phyloP scores from a whole-genome alignment of 2,329 filamentous ascomycete genomes.

The Basipetospora chlamydospora region DNA sequence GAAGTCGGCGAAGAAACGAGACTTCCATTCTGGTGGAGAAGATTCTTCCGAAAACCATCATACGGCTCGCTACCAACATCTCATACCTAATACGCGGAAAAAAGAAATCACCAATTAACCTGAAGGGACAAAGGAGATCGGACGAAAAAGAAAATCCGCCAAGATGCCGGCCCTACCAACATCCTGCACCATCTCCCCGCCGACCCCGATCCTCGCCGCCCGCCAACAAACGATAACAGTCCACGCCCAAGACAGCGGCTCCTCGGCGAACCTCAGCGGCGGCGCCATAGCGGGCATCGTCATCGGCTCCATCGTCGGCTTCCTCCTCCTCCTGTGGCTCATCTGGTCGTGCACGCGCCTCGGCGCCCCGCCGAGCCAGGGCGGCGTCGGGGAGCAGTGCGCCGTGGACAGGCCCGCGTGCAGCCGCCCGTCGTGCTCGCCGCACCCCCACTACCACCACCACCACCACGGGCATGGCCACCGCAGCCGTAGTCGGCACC shows the following conservation, averaged over 20 bases:
- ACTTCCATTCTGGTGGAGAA: too few species aligned
- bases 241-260: background rate
- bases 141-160: too few species aligned
- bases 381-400: background rate
- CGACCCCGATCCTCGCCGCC: background rate
- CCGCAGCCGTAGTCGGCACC: background rate
- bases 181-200: background rate
- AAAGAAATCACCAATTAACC: too few species aligned
- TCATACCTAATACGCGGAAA: too few species aligned
- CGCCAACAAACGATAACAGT: background rate
- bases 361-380: slow-evolving; percentile 17
- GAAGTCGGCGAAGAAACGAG: too few species aligned
- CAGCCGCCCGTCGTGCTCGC: background rate
- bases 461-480: background rate
- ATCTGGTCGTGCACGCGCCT: slow-evolving; percentile 28
- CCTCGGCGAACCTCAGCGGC: slow-evolving; percentile 18
- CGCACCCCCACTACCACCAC: background rate
- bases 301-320: slow-evolving; percentile 30
- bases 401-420: too few species aligned
- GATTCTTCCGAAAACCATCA: too few species aligned
- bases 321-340: slow-evolving; percentile 31
- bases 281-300: slow-evolving; percentile 38
- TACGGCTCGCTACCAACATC: too few species aligned
- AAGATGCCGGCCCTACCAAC: background rate
- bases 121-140: too few species aligned